A percentile compares a stretch with the other conserved stretches of the same genome.
These are phyloP conservation scores for Metschnikowia kunwiensis DNA, from an alignment of 805 yeast genomes.

Conservation along the genomic window DNA sequence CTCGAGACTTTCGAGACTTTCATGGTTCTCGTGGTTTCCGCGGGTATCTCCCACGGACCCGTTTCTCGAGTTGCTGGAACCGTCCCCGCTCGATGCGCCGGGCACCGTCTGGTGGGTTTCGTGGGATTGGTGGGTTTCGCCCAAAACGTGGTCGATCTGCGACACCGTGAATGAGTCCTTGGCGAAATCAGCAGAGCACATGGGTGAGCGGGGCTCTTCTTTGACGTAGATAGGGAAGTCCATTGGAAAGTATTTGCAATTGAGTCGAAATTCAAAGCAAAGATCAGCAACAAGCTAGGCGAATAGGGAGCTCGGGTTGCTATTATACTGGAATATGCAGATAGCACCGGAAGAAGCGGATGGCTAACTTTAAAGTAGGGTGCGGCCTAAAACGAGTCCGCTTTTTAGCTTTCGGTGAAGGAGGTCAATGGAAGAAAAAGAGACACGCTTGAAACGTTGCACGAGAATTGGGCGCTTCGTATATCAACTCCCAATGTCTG, in stretches of 20 bases:
- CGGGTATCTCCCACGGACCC: too few species aligned
- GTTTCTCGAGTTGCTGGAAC: too few species aligned
- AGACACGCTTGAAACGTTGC: constrained; percentile 3
- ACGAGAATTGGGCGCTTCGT: constrained; percentile 3
- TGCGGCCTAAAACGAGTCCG: not conserved
- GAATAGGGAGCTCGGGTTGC: not conserved
- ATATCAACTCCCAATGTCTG: constrained; percentile 4
- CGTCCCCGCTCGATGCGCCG: too few species aligned
- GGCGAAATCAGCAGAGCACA: not conserved
- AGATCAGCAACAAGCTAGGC: not conserved
- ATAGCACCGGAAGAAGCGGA: constrained; percentile 6
- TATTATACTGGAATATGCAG: constrained; percentile 3
- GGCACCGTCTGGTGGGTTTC: too few species aligned
- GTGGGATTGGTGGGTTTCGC: too few species aligned
- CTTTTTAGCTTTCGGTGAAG: not conserved
- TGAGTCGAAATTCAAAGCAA: not conserved
- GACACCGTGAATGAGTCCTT: not conserved
- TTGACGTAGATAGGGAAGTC: constrained; percentile 2
- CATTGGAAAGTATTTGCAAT: not conserved
- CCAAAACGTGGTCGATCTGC: constrained; percentile 2
- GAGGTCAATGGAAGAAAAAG: not conserved
- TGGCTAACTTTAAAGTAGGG: constrained; percentile 4
- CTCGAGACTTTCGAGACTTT: too few species aligned
- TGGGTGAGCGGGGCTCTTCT: constrained; percentile 8
- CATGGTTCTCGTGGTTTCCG: too few species aligned